phyloP scores from a whole-genome alignment of 768 basidiomycete genomes.

The Porphyrellus cyaneotinctus region DNA sequence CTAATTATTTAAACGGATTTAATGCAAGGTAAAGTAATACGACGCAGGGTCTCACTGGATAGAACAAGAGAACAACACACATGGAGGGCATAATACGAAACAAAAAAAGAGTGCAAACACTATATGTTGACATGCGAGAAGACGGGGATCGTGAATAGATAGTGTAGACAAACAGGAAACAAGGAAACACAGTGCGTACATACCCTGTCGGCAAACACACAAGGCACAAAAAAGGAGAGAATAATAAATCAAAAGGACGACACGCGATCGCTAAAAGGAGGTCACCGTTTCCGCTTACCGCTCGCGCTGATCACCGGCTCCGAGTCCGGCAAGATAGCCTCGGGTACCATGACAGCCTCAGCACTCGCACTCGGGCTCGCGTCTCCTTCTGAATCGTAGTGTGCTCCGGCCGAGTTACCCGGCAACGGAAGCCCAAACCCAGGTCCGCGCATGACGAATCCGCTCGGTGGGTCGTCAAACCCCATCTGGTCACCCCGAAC shows the following conservation, averaged over 20 bases:
- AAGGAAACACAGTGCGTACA: not conserved
- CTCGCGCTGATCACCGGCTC: constrained; percentile 22
- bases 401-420: constrained; percentile 8
- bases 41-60: too few relatives aligned
- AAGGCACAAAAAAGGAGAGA: not conserved
- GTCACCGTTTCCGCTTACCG: constrained; percentile 25
- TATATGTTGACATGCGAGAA: not conserved
- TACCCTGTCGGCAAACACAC: too few relatives aligned
- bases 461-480: not conserved
- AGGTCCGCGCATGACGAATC: constrained; percentile 11
- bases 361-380: constrained; percentile 18
- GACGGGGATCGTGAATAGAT: not conserved
- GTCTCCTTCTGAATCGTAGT: constrained; percentile 24
- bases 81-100: too few relatives aligned
- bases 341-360: constrained; percentile 8
- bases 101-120: too few relatives aligned
- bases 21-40: too few relatives aligned
- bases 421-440: constrained; percentile 17
- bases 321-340: not conserved
- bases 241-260: not conserved
- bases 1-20: too few relatives aligned
- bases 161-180: not conserved
- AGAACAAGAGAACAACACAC: too few relatives aligned
- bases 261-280: not conserved
- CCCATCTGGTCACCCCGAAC: not conserved